Conservation (phyloP, 1,284 basidiomycete genomes). For the Pisolithus thermaeus region DNA sequence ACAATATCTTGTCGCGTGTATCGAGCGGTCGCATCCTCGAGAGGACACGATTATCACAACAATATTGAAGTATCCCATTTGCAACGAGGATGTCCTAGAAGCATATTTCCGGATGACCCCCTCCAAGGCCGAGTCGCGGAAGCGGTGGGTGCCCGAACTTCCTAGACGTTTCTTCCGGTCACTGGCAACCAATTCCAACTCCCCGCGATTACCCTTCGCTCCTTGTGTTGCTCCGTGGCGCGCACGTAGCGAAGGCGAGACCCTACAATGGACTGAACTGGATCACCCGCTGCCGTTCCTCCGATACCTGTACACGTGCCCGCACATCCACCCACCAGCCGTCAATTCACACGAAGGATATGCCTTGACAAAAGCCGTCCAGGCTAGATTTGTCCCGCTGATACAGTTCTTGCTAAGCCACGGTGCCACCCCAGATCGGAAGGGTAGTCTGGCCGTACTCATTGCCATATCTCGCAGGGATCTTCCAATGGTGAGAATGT, state of each 20-base stretch:
- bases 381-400: slow-evolving; percentile 56
- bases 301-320: slow-evolving; percentile 43
- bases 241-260: slow-evolving; percentile 4
- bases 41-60: slow-evolving; percentile 37
- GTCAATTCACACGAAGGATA: slow-evolving; percentile 70
- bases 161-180: slow-evolving; percentile 59
- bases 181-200: slow-evolving; percentile 29
- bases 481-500: slow-evolving; percentile 59
- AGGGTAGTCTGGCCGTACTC: slow-evolving; percentile 57
- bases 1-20: slow-evolving; percentile 49
- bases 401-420: slow-evolving; percentile 62
- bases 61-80: slow-evolving; percentile 61
- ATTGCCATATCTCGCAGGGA: slow-evolving; percentile 72
- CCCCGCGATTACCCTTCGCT: neutral
- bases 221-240: neutral
- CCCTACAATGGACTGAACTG: slow-evolving; percentile 31
- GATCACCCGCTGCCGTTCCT: slow-evolving; percentile 61
- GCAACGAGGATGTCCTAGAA: slow-evolving; percentile 50
- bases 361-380: slow-evolving; percentile 70
- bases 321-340: slow-evolving; percentile 37
- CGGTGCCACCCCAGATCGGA: slow-evolving; percentile 65
- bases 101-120: slow-evolving; percentile 33
- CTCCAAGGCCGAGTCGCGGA: neutral
- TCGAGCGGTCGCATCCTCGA: slow-evolving; percentile 12
- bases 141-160: slow-evolving; percentile 34